Evolutionary conservation across 2,329 filamentous ascomycete genomes (phyloP).

Genomic region (Aspergillus sp.): DNA sequence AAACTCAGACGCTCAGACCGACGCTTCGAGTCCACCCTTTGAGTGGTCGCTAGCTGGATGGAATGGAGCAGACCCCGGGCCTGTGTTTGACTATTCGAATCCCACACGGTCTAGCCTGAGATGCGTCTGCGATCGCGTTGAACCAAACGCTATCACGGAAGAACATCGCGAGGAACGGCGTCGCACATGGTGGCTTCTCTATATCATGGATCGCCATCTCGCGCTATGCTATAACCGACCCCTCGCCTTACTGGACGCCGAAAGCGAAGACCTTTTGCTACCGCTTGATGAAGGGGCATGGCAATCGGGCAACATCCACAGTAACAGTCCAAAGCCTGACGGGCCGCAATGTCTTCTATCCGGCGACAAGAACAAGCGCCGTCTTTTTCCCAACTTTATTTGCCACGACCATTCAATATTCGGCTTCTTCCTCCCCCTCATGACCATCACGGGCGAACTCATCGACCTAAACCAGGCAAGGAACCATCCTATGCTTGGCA

Average conservation of each 20-base stretch:
- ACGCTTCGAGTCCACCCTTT: constrained; percentile 39
- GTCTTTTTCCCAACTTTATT: constrained; percentile 77
- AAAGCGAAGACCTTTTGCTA: constrained; percentile 80
- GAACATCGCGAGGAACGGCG: constrained; percentile 89
- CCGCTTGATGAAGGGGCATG: constrained; percentile 87
- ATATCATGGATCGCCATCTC: constrained; percentile 87
- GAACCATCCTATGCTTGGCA: constrained; percentile 83
- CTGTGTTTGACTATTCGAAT: constrained; percentile 49
- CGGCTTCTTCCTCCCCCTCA: constrained; percentile 89
- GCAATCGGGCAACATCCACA: constrained; percentile 80
- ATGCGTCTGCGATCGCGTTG: constrained; percentile 39
- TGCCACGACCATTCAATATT: constrained; percentile 89
- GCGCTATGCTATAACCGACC: constrained; percentile 92
- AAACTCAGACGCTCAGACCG: constrained; percentile 33
- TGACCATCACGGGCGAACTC: constrained; percentile 90
- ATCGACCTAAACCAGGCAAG: constrained; percentile 87
- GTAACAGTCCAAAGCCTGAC: constrained; percentile 49
- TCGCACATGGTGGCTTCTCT: constrained; percentile 91
- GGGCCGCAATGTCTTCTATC: constrained; percentile 42
- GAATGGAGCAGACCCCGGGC: constrained; percentile 56
- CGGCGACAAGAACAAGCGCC: constrained; percentile 50
- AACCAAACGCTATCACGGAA: constrained; percentile 59
- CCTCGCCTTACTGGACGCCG: constrained; percentile 81
- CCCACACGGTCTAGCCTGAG: constrained; percentile 38
- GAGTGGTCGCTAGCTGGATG: constrained; percentile 38